Conservation (phyloP, 2,329 filamentous ascomycete genomes). For the Penicillium sp. region DNA sequence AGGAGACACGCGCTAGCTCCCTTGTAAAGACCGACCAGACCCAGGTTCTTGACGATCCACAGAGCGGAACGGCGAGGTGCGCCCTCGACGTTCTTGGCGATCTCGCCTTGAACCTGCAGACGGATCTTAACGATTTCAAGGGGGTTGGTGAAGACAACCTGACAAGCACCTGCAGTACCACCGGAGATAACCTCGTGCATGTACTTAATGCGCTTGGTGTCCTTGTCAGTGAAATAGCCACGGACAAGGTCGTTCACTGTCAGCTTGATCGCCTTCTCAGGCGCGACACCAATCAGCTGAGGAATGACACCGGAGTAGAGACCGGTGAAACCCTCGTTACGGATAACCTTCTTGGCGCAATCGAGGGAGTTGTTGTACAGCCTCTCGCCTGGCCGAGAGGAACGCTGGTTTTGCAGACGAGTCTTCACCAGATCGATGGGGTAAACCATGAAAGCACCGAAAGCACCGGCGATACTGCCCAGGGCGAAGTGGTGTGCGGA, state of each 20-base stretch:
- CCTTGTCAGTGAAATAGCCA: conserved; percentile 70
- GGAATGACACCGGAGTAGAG: conserved; percentile 94
- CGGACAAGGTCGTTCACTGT: conserved; percentile 96
- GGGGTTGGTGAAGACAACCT: conserved; percentile 98
- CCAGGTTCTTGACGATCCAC: conserved; percentile 96
- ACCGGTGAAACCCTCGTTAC: conserved; percentile 86
- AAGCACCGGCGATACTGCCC: conserved; percentile 88
- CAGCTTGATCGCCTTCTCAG: conserved; percentile 98
- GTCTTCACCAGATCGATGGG: conserved; percentile 99
- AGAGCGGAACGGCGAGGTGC: conserved; percentile 87
- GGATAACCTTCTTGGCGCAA: conserved; percentile 88
- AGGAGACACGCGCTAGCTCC: conserved; percentile 91
- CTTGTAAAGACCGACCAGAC: conserved; percentile 94
- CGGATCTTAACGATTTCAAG: conserved; percentile 99
- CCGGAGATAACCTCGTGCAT: conserved; percentile 80
- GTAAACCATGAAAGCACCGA: conserved; percentile 99
- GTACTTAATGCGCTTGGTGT: conserved; percentile 71
- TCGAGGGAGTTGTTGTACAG: conserved; percentile 98
- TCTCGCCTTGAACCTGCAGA: conserved; percentile 94
- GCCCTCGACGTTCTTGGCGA: conserved; percentile 81
- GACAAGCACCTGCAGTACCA: conserved; percentile 86
- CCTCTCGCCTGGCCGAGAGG: conserved; percentile 76
- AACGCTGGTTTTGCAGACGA: conserved; percentile 94
- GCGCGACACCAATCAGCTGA: conserved; percentile 95
- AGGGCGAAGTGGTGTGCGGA: conserved; percentile 89